Evolutionary conservation across 192 early-diverging fungal species (phyloP).

Genomic region (Linderina pennispora): DNA sequence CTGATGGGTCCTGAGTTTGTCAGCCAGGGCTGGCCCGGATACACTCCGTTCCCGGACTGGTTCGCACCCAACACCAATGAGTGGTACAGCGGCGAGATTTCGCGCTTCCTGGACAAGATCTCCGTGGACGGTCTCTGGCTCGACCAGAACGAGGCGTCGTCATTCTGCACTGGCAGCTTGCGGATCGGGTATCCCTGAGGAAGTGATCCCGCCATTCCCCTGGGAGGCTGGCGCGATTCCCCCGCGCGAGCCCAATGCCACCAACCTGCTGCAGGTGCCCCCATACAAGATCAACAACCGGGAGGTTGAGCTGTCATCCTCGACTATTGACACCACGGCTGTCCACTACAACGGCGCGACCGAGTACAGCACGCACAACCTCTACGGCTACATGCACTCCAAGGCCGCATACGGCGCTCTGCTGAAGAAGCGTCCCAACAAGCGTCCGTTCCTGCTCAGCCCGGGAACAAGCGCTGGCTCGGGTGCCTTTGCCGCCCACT

Average conservation of each 20-base stretch:
- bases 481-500: constrained; percentile 35
- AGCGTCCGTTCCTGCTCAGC: constrained; percentile 56
- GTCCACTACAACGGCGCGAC: constrained; percentile 45
- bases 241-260: constrained; percentile 27
- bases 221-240: constrained; percentile 5
- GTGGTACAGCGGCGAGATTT: constrained; percentile 48
- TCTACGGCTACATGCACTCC: constrained; percentile 59
- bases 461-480: constrained; percentile 59
- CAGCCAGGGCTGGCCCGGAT: constrained; percentile 59
- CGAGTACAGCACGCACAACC: constrained; percentile 53
- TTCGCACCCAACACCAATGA: constrained; percentile 46
- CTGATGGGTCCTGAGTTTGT: constrained; percentile 48
- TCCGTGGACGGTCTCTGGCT: constrained; percentile 59
- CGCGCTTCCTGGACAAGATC: constrained; percentile 17
- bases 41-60: constrained; percentile 60
- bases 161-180: constrained; percentile 58
- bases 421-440: constrained; percentile 27
- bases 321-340: constrained; percentile 47
- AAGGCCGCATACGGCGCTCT: constrained; percentile 45
- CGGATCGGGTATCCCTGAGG: constrained; percentile 18
- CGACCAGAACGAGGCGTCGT: constrained; percentile 65
- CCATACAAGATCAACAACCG: constrained; percentile 50
- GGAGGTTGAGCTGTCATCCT: constrained; percentile 36
- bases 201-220: constrained; percentile 6
- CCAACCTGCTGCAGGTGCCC: constrained; percentile 31